A percentile compares a stretch with the other conserved stretches of the same genome.
phyloP scores from a whole-genome alignment of 2,329 filamentous ascomycete genomes.

The Aspergillus sp. region DNA sequence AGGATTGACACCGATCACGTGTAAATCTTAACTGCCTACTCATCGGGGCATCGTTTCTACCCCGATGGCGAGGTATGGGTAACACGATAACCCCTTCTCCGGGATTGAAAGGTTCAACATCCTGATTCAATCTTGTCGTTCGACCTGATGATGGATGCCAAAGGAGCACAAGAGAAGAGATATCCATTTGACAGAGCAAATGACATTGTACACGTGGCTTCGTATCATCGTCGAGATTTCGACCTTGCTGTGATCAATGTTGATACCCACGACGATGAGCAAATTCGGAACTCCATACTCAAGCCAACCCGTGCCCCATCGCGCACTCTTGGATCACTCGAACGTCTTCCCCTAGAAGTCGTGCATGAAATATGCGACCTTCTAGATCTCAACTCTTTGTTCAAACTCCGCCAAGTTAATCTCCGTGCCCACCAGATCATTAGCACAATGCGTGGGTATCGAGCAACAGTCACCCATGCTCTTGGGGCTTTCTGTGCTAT shows the following conservation, averaged over 20 bases:
- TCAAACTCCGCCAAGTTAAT: slow-evolving; percentile 3
- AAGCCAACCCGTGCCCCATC: neutral
- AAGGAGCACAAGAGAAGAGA: too few species aligned
- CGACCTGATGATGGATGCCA: too few species aligned
- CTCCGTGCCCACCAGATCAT: slow-evolving; percentile 1
- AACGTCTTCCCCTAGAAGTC: slow-evolving; percentile 1
- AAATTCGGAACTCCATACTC: neutral
- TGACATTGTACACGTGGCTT: neutral
- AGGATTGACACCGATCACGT: too few species aligned
- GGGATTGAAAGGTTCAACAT: too few species aligned
- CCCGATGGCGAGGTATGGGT: too few species aligned
- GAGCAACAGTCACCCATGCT: slow-evolving; percentile 1
- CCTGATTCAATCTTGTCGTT: too few species aligned
- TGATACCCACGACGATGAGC: neutral
- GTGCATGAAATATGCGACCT: neutral
- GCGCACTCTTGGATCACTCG: slow-evolving; percentile 1
- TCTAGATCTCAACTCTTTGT: slow-evolving; percentile 1
- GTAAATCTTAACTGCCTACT: too few species aligned
- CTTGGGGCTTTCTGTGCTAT: slow-evolving; percentile 1
- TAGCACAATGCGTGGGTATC: neutral
- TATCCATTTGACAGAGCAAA: too few species aligned
- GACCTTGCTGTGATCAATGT: neutral
- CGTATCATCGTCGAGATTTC: neutral
- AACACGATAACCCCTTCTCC: too few species aligned
- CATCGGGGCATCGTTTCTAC: too few species aligned